Percentiles rank a stretch among this genome's conserved stretches.
phyloP scores from a whole-genome alignment of 2,329 filamentous ascomycete genomes.

The Trichocomaceae sp. region DNA sequence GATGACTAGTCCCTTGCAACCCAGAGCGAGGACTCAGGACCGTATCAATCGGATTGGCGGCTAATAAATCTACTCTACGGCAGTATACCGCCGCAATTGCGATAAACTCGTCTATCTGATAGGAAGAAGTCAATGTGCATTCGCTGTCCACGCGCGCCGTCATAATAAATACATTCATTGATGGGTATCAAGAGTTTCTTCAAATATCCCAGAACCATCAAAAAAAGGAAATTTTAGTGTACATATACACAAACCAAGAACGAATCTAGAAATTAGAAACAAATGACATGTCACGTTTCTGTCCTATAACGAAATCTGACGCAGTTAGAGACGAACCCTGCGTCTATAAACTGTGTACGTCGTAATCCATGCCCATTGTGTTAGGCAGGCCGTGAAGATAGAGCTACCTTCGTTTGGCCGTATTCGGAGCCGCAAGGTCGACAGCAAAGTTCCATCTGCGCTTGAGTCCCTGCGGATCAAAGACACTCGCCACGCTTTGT shows the following conservation, averaged over 20 bases:
- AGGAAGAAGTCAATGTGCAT: no score
- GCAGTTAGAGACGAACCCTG: neutral
- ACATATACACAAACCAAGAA: neutral
- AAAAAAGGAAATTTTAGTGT: neutral
- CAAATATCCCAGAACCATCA: neutral
- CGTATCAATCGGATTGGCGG: no score
- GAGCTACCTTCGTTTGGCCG: conserved; percentile 28
- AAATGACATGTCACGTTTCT: neutral
- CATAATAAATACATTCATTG: conserved; percentile 7
- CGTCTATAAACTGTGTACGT: neutral
- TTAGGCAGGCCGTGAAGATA: no score
- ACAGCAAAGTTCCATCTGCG: conserved; percentile 38
- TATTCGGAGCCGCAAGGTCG: conserved; percentile 25
- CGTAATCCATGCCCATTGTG: no score
- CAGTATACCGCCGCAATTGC: no score
- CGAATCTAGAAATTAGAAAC: neutral
- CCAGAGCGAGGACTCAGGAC: no score
- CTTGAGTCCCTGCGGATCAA: conserved; percentile 41
- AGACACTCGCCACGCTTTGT: conserved; percentile 43
- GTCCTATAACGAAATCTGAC: no score
- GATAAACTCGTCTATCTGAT: no score
- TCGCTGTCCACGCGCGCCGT: neutral
- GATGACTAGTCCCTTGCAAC: no score
- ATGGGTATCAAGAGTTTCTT: conserved; percentile 8
- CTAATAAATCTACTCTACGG: no score